A percentile compares a stretch with the other conserved stretches of the same genome.
Conservation (phyloP, 2,329 filamentous ascomycete species). For the Colletotrichum australisinense region DNA sequence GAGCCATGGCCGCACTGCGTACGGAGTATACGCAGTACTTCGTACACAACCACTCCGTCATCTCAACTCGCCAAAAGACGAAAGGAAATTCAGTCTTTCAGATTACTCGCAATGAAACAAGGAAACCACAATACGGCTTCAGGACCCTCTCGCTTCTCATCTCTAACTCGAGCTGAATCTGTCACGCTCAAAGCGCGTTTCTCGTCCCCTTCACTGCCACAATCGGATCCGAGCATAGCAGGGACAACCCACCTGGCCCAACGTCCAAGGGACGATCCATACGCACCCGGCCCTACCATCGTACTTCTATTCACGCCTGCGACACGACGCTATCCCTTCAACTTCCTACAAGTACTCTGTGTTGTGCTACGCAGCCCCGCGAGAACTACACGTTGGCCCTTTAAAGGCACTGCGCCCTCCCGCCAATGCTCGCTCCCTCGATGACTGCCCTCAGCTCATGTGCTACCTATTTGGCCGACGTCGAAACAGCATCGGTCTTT, state of each 20-base stretch:
- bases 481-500: slow-evolving; percentile 15
- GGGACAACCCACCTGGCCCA: slow-evolving; percentile 4
- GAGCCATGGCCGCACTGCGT: slow-evolving; percentile 2
- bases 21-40: too few species aligned
- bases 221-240: slow-evolving; percentile 1
- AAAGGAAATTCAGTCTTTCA: neutral
- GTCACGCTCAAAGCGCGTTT: slow-evolving; percentile 2
- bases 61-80: neutral
- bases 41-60: slow-evolving; percentile 1
- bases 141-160: slow-evolving; percentile 14
- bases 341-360: neutral
- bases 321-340: neutral
- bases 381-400: neutral
- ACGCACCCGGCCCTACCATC: neutral
- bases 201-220: slow-evolving; percentile 10
- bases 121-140: slow-evolving; percentile 11
- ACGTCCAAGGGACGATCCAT: neutral
- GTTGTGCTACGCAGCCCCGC: neutral
- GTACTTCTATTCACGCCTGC: neutral
- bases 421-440: neutral
- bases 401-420: neutral
- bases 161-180: slow-evolving; percentile 31
- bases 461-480: neutral
- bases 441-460: neutral
- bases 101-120: slow-evolving; percentile 17